Evolutionary conservation across 108 stramenopile genomes (phyloP).

Genomic region (Cyclotella atomus): DNA sequence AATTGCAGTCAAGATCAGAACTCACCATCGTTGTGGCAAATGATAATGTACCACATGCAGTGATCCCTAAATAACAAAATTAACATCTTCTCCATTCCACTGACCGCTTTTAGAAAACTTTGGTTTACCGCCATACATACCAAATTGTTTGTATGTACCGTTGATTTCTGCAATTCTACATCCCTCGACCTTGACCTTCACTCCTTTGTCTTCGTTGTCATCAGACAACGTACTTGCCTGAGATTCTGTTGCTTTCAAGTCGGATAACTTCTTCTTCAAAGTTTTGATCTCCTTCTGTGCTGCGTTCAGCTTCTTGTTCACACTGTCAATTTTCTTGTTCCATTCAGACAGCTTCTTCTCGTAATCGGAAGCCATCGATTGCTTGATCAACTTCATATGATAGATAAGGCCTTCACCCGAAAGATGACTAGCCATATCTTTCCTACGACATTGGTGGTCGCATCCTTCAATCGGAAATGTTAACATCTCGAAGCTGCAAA

Average conservation of each 20-base stretch:
- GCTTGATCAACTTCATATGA: background rate
- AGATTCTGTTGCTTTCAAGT: background rate
- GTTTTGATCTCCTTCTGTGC: background rate
- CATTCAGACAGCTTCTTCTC: background rate
- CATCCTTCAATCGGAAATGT: background rate
- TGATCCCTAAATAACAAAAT: too few relatives aligned
- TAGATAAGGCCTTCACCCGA: background rate
- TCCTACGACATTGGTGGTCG: background rate
- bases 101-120: too few relatives aligned
- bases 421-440: background rate
- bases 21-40: too few relatives aligned
- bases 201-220: background rate
- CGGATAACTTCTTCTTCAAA: background rate
- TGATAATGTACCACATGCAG: too few relatives aligned
- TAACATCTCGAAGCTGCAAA: background rate
- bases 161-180: background rate
- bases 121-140: background rate
- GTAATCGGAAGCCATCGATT: background rate
- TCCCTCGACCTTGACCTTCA: background rate
- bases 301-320: background rate
- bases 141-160: background rate
- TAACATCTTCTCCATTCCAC: too few relatives aligned
- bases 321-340: background rate
- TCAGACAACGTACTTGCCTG: background rate
- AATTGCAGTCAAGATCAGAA: too few relatives aligned